Base-by-base conservation (phyloP, 164 flowering plant genomes). In the Vitis cinerea region DNA sequence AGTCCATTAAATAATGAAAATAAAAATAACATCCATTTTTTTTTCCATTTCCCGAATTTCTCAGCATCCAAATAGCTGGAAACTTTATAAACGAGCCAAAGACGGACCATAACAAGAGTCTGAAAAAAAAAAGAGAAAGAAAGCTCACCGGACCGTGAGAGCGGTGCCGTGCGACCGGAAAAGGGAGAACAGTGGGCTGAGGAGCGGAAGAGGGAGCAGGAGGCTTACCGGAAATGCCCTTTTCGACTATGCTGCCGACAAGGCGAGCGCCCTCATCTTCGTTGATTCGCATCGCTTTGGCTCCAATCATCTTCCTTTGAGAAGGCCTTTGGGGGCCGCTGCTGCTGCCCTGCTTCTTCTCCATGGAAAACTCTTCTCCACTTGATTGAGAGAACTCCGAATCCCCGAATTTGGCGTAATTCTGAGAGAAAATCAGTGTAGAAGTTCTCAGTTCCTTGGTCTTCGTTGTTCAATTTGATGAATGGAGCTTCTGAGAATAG, bases 121-220 rank as follows among this genome's bases (percentile, higher is more conserved):
- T 37, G 44, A 37, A 15, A 27, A 8, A 37, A 44, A 11, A 51
- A 50, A 16, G 67, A 10, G 51, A 44, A 11, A 51, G 55, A 16
- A 64, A 10, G 55, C 84, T 80, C 82, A 95, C 99, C 3, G 97
- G 97, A 50, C 97, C 95, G 55, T 91, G 94, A 56, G 97, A 87
- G 67, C 99, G 97, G 75, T 92, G 99, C 47, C 99, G 97, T 66
- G 99, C 98, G 10, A 89, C 86, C 2, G 99, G 99, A 70, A 96
- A 96, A 68, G 99, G 94, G 59, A 93, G 83, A 64, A 90, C 85
- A 12, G 95, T 65, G 59, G 91, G 90, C 12, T 73, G 76, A 60
- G 97, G 98, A 0, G 81, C 64, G n/a, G 88, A 74, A 56, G 79
- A 49, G 4, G 86, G 72, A 8, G 61, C 27, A 44, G 15, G 29